phyloP scores from a whole-genome alignment of 345 rosid species.

The Eucalyptus melliodora region DNA sequence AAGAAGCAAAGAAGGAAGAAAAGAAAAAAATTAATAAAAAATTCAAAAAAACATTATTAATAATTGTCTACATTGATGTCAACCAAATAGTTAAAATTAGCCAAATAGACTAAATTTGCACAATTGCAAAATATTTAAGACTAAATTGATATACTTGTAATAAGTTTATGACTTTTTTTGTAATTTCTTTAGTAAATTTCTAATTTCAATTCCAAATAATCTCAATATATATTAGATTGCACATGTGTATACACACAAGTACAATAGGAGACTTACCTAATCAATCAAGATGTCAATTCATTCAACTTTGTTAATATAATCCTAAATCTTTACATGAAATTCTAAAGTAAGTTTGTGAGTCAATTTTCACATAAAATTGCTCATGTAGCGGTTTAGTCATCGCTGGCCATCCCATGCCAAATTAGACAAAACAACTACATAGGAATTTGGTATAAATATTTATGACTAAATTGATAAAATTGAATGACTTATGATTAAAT shows the following conservation, averaged over 20 bases:
- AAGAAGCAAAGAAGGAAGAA: too few species aligned
- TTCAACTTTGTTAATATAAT: background rate
- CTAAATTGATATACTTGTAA: fast-evolving
- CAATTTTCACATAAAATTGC: fast-evolving
- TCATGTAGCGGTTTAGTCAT: fast-evolving
- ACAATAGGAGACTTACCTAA: background rate
- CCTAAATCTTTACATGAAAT: fast-evolving
- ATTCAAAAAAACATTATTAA: too few species aligned
- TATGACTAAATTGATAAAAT: background rate
- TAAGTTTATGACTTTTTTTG: fast-evolving
- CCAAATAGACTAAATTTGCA: fast-evolving
- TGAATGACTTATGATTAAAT: background rate
- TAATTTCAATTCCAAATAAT: background rate
- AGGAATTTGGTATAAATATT: fast-evolving
- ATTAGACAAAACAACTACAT: fast-evolving
- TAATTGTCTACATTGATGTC: fast-evolving
- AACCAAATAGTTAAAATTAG: fast-evolving
- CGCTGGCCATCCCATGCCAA: fast-evolving
- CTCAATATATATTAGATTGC: background rate
- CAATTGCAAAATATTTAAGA: fast-evolving
- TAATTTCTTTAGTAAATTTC: fast-evolving
- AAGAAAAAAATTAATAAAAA: too few species aligned
- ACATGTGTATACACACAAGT: background rate
- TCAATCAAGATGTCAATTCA: background rate
- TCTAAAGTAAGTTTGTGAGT: fast-evolving